Evolutionary conservation across 768 basidiomycete genomes (phyloP), one percentile per base, ranked within the genome.

Genomic region (Termitomyces sp.): DNA sequence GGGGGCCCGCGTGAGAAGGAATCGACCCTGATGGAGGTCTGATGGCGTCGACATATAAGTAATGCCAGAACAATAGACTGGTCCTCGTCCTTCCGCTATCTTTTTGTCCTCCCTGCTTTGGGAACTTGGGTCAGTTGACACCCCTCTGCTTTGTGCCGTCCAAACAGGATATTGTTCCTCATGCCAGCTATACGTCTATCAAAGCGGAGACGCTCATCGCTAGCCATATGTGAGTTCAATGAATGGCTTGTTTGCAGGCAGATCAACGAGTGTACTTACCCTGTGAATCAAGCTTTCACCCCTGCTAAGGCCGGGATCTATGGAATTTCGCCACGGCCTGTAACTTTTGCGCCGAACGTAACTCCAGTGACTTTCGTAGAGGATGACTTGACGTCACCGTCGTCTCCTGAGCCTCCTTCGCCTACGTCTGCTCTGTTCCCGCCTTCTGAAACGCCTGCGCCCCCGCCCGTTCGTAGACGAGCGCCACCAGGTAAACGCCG

Each of bases 401-500:
- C 72, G 18, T 50, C 69, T 0, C 61, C 72, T 2, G 69, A 75
- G 13, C 61, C 71, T n/a, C 49, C 69, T 0, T 73, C 76, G 5
- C 67, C 68, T 9, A 63, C 73, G 4, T 64, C 73, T 28, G 67
- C 78, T 42, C 71, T 86, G 29, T 86, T 85, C 67, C 85, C 85
- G 0, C 84, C 83, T 0, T 80, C 82, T 0, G 72, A 75, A 18
- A 65, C 69, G 0, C 76, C 78, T 0, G 66, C 75, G 0, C 73
- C 74, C 12, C 64, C 75, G 0, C 69, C 75, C 3, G 64, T 78
- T 0, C 75, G 81, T 48, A 73, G 80, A 61, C 80, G 84, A 0
- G 73, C 68, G 2, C 84, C 84, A 1, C 84, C 83, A 0, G 83
- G 82, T 58, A 88, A 85, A 74, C 80, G 84, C 48, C 78, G 80